Evolutionary conservation across 192 early-diverging fungal species (phyloP), one percentile per base, ranked within the genome.

Genomic region (Backusella parvicylindrica): DNA sequence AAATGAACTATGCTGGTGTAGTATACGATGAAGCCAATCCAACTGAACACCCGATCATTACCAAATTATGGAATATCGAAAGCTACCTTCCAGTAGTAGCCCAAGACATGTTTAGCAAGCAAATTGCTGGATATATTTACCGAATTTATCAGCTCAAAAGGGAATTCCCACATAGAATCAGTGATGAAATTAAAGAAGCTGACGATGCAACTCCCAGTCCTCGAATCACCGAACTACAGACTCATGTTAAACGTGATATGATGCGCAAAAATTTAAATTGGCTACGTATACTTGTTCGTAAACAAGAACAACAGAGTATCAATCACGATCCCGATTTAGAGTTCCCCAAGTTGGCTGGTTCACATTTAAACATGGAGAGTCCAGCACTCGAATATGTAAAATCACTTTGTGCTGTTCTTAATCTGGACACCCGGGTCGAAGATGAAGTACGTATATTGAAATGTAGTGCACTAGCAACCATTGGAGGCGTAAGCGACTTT

Each of bases 31-130:
- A 60, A 16, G 67, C 33, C 18, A 37, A 28, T 30, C 8, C 56
- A 35, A 68, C 68, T 41, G 63, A 49, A 9, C 41, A 3, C 1
- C n/a, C 64, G 26, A 67, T 38, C 50, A 85, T 91, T 47, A 83
- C 85, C 69, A 94, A 96, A 93, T 80, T 90, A 49, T 99, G 97
- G 97, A 96, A 93, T 64, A 94, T 99, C 38, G 89, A 88, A 70
- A 92, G 95, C 41, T 96, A 95, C 75, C 81, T 99, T 60, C 96
- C 97, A 8, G 81, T 87, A 12, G 85, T 85, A 15, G 80, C 92
- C 13, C 94, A 96, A 72, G 77, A 74, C 28, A 78, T 87, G 49
- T 99, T 99, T 77, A 79, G 89, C 64, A 80, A 83, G 16, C 84
- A 90, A 16, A 74, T 96, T 0, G 92, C 88, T 26, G 90, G 91